Percentiles rank a stretch among this genome's conserved stretches.
Conservation (phyloP, 179 eudicot genomes). For the Vitellaria paradoxa region DNA sequence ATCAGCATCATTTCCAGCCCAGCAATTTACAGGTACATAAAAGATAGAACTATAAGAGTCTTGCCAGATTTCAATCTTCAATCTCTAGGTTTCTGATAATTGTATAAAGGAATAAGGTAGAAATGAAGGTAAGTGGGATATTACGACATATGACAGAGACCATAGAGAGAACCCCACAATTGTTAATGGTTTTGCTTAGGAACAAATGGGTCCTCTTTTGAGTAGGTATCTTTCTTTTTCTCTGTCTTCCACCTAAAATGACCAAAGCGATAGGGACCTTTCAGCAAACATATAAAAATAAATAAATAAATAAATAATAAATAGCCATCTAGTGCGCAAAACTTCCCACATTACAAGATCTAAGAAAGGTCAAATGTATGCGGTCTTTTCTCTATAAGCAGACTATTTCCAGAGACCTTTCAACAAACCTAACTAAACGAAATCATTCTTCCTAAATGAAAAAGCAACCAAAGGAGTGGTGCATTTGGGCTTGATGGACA, state of each 20-base stretch:
- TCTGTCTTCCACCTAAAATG: conserved; percentile 33
- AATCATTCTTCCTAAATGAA: background rate
- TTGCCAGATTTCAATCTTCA: background rate
- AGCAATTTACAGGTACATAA: conserved; percentile 64
- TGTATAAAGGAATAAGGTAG: background rate
- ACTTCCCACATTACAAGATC: too few relatives aligned
- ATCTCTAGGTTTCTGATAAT: conserved; percentile 1
- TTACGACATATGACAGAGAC: conserved; percentile 15
- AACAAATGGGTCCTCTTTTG: conserved; percentile 22
- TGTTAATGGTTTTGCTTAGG: conserved; percentile 19
- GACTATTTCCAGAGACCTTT: background rate
- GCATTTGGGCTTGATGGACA: conserved; percentile 6
- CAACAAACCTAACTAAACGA: too few relatives aligned
- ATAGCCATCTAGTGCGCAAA: too few relatives aligned
- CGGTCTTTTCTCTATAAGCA: too few relatives aligned
- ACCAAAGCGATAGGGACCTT: conserved; percentile 10
- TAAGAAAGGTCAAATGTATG: too few relatives aligned
- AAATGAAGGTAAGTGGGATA: conserved; percentile 8
- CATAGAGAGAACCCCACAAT: conserved; percentile 18
- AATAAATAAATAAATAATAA: too few relatives aligned
- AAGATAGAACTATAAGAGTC: background rate
- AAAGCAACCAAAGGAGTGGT: conserved; percentile 7
- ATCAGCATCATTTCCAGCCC: conserved; percentile 48
- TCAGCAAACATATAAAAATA: background rate
- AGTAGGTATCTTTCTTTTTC: conserved; percentile 32